Conservation (phyloP, 1,284 basidiomycete genomes). For the Pseudozyma tsukubaensis region DNA sequence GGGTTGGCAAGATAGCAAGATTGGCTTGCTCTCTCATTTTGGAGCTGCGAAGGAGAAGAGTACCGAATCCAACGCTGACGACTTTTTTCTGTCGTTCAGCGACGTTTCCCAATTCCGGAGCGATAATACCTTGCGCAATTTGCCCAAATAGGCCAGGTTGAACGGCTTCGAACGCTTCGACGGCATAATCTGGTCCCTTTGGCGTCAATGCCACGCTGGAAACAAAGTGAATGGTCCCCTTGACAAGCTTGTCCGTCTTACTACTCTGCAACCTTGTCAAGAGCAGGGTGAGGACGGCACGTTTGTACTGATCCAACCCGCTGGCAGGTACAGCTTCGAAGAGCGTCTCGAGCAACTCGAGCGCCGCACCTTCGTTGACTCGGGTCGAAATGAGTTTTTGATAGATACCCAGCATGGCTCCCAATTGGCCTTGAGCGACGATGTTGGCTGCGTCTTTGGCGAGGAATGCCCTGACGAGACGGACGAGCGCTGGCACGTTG, state of each 20-base stretch:
- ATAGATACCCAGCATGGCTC: slow-evolving; percentile 85
- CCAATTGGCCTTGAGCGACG: slow-evolving; percentile 79
- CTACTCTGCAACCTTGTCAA: slow-evolving; percentile 86
- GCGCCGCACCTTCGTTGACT: slow-evolving; percentile 88
- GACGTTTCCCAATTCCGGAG: slow-evolving; percentile 84
- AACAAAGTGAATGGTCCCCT: slow-evolving; percentile 84
- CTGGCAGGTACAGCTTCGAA: slow-evolving; percentile 78
- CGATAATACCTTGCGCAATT: slow-evolving; percentile 81
- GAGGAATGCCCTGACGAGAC: slow-evolving; percentile 87
- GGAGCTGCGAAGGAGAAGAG: slow-evolving; percentile 73
- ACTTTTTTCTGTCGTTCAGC: slow-evolving; percentile 84
- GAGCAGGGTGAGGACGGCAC: slow-evolving; percentile 82
- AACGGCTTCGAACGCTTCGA: slow-evolving; percentile 81
- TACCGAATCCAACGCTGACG: slow-evolving; percentile 83
- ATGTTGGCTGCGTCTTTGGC: slow-evolving; percentile 78
- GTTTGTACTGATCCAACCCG: slow-evolving; percentile 78
- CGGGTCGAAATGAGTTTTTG: slow-evolving; percentile 91
- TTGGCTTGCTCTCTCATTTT: slow-evolving; percentile 77
- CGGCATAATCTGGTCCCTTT: slow-evolving; percentile 78
- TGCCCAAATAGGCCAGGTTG: slow-evolving; percentile 87
- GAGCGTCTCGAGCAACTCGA: slow-evolving; percentile 86
- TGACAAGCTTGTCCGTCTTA: slow-evolving; percentile 89
- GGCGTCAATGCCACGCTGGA: slow-evolving; percentile 68
- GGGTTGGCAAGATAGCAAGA: slow-evolving; percentile 59
- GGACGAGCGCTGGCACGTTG: slow-evolving; percentile 92